phyloP scores from a whole-genome alignment of 345 rosid genomes.

The Aethionema arabicum region DNA sequence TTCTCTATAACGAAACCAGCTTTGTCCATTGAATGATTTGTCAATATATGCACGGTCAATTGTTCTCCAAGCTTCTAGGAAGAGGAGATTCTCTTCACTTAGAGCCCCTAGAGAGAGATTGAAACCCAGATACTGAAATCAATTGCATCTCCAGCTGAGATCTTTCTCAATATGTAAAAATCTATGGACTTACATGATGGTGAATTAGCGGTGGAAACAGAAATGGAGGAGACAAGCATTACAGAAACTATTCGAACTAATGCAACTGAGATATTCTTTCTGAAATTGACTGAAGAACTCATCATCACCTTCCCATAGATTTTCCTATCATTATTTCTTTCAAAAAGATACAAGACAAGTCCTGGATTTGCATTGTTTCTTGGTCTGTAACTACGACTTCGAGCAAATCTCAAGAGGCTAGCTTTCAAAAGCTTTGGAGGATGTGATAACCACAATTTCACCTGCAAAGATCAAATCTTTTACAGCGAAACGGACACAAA shows the following conservation, averaged over 20 bases:
- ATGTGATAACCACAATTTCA: conserved; percentile 41
- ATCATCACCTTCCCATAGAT: conserved; percentile 28
- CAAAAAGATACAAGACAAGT: conserved; percentile 25
- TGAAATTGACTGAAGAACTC: conserved; percentile 39
- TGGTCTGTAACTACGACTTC: conserved; percentile 2
- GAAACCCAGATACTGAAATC: conserved; percentile 16
- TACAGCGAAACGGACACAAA: conserved; percentile 4
- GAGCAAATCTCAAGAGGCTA: conserved; percentile 32
- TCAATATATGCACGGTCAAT: conserved; percentile 91
- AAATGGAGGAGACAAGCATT: conserved; percentile 61
- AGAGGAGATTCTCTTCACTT: conserved; percentile 79
- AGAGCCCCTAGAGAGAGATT: conserved; percentile 56
- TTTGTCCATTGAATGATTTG: conserved; percentile 90
- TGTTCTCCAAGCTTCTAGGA: conserved; percentile 95
- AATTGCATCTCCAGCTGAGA: neutral
- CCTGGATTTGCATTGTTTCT: conserved; percentile 34
- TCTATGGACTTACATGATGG: conserved; percentile 60
- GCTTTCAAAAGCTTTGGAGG: conserved; percentile 32
- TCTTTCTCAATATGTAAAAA: conserved; percentile 13
- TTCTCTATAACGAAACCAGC: conserved; percentile 98
- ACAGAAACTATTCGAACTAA: conserved; percentile 46
- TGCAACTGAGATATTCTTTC: conserved; percentile 43
- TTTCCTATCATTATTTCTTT: conserved; percentile 29
- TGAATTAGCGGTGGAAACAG: conserved; percentile 47
- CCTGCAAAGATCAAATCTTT: conserved; percentile 31